Base-by-base conservation (phyloP, 2,329 filamentous ascomycete genomes). In the Proliferodiscus dingleyae region DNA sequence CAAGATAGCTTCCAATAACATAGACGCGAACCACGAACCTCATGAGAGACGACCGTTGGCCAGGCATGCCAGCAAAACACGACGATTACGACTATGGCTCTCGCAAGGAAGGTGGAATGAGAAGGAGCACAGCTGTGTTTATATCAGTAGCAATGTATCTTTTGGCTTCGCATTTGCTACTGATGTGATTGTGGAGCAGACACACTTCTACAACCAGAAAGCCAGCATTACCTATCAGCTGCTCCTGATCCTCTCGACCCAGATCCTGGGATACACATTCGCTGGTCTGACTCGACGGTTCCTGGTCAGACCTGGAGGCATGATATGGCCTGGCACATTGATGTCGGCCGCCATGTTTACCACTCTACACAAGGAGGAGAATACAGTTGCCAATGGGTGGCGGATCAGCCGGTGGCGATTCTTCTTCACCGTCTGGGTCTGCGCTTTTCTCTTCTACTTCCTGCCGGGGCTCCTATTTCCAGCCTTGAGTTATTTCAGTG, bases 271-370 rank as follows among this genome's bases (percentile, higher is more conserved):
- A 11, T 94, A 94, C 64, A 83, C 88, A 3, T 89, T 95, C 62
- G 89, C 89, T 40, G 89, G 89, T 2, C 72, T 95, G 34, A 87
- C 87, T 2, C 75, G 88, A 46, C 80, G 86, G 40, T 93, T 89
- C 62, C 74, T 95, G 4, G 88, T 95, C 22, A 80, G 87, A 21
- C 89, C 89, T 0, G 87, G 85, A 51, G 87, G 87, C 48, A 94
- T 95, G 85, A 89, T 95, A 38, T 95, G 89, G 89, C 89, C 89
- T 1, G 85, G 85, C 18, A 94, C 89, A 0, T 71, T 95, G 40
- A 89, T 91, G 75, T 91, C 88, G 16, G 88, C 87, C 1, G 84
- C 88, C 58, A 90, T 95, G 86, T 93, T 95, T 59, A 84, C 82
- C 3, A 91, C 87, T 0, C 73, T 95, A 40, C 89, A 95, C 66